Conservation (phyloP, 1,139 yeast species). For the Diutina neorugosa region DNA sequence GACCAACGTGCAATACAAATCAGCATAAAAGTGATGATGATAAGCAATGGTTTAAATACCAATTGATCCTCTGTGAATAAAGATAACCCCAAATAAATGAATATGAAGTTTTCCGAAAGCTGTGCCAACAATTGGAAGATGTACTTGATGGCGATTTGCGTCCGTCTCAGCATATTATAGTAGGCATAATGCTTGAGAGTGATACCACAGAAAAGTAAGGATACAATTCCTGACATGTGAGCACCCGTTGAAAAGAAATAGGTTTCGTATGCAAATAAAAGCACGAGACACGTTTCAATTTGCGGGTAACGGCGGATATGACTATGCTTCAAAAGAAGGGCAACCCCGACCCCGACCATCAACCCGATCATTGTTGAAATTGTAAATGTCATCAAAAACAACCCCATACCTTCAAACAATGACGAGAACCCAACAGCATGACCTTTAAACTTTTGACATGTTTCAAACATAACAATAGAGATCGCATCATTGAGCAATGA, state of each 20-base stretch:
- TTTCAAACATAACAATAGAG: slow-evolving; percentile 97
- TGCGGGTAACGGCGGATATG: slow-evolving; percentile 91
- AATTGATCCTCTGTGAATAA: slow-evolving; percentile 91
- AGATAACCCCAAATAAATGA: slow-evolving; percentile 87
- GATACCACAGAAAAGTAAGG: slow-evolving; percentile 88
- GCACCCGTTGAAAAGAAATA: slow-evolving; percentile 98
- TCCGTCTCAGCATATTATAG: slow-evolving; percentile 92
- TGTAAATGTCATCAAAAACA: slow-evolving; percentile 88
- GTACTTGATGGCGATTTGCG: slow-evolving; percentile 93
- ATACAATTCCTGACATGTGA: slow-evolving; percentile 98
- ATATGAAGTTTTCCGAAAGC: slow-evolving; percentile 90
- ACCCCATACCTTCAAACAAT: slow-evolving; percentile 85
- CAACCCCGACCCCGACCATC: slow-evolving; percentile 77
- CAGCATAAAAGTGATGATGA: slow-evolving; percentile 79
- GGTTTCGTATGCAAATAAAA: slow-evolving; percentile 87
- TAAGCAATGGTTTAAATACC: slow-evolving; percentile 85
- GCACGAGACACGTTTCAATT: slow-evolving; percentile 86
- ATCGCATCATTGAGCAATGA: slow-evolving; percentile 93
- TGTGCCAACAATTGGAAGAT: slow-evolving; percentile 91
- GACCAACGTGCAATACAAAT: slow-evolving; percentile 96
- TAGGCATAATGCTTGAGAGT: slow-evolving; percentile 95
- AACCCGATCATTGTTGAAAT: slow-evolving; percentile 89
- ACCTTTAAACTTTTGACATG: slow-evolving; percentile 94
- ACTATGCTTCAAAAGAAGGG: slow-evolving; percentile 81
- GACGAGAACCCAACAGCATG: slow-evolving; percentile 62